Evolutionary conservation across 1,284 basidiomycete genomes (phyloP).

Genomic region (Apiotrichum montevideense): DNA sequence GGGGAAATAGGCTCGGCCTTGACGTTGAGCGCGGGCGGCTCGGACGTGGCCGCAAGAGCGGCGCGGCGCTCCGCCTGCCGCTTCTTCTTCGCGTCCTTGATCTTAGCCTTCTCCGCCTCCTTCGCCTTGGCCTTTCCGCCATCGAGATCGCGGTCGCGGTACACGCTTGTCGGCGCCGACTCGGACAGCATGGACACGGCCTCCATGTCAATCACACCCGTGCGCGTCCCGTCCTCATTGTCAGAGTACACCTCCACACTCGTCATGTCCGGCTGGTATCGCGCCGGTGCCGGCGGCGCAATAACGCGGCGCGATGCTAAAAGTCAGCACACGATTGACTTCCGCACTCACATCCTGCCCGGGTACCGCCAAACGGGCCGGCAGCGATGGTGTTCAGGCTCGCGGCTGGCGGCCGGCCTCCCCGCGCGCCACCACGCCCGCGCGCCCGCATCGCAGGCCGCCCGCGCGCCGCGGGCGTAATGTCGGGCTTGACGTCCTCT

Average conservation of each 20-base stretch:
- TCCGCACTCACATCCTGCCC: neutral
- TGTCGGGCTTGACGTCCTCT: constrained; percentile 13
- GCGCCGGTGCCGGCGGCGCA: constrained; percentile 8
- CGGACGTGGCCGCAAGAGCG: neutral
- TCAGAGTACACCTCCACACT: constrained; percentile 60
- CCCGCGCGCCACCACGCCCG: neutral
- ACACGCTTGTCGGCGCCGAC: constrained; percentile 75
- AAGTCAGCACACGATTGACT: neutral
- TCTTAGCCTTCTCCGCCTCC: constrained; percentile 44
- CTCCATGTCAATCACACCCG: constrained; percentile 71
- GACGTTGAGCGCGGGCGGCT: constrained; percentile 13
- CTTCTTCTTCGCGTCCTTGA: constrained; percentile 19
- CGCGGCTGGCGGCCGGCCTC: neutral
- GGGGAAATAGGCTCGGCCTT: constrained; percentile 40
- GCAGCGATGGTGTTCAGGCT: constrained; percentile 9
- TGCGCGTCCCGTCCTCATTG: constrained; percentile 72
- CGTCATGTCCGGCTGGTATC: constrained; percentile 7
- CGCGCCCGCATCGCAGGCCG: constrained; percentile 4
- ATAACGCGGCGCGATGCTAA: constrained; percentile 7
- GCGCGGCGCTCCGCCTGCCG: constrained; percentile 17
- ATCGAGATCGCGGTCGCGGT: constrained; percentile 48
- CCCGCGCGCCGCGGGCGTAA: neutral
- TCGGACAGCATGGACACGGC: constrained; percentile 73
- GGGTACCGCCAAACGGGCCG: constrained; percentile 15
- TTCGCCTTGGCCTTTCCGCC: constrained; percentile 39